Conservation (phyloP, 2,329 filamentous ascomycete genomes). For the Xylariaceae sp. region DNA sequence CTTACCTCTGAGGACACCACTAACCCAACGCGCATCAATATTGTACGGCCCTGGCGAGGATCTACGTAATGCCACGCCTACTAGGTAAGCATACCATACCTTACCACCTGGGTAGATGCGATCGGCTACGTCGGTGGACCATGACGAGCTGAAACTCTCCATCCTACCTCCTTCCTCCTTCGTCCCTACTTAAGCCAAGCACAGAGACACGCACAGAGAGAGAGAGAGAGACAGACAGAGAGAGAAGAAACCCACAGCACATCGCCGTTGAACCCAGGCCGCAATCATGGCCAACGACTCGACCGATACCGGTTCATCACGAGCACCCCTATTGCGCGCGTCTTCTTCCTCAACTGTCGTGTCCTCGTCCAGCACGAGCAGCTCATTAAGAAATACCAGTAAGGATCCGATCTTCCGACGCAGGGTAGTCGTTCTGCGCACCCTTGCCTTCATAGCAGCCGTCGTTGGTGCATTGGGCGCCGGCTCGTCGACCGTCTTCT, state of each 20-base stretch:
- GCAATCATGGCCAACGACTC: conserved; percentile 21
- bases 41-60: background rate
- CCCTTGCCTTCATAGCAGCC: conserved; percentile 49
- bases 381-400: conserved; percentile 28
- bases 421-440: conserved; percentile 32
- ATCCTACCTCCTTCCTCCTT: background rate
- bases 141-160: background rate
- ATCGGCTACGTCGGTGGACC: background rate
- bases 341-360: conserved; percentile 29
- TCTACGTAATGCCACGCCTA: background rate
- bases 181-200: background rate
- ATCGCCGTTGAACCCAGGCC: background rate
- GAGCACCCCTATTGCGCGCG: conserved; percentile 28
- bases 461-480: conserved; percentile 65
- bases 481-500: conserved; percentile 89
- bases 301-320: conserved; percentile 22
- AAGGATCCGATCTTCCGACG: conserved; percentile 21
- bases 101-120: background rate
- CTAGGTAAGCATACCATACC: background rate
- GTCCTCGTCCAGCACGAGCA: conserved; percentile 24
- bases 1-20: background rate
- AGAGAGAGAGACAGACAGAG: background rate
- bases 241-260: background rate
- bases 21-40: background rate
- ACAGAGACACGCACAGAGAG: background rate